Evolutionary conservation across 2,329 filamentous ascomycete genomes (phyloP).

Genomic region (Pleomassaria siparia): DNA sequence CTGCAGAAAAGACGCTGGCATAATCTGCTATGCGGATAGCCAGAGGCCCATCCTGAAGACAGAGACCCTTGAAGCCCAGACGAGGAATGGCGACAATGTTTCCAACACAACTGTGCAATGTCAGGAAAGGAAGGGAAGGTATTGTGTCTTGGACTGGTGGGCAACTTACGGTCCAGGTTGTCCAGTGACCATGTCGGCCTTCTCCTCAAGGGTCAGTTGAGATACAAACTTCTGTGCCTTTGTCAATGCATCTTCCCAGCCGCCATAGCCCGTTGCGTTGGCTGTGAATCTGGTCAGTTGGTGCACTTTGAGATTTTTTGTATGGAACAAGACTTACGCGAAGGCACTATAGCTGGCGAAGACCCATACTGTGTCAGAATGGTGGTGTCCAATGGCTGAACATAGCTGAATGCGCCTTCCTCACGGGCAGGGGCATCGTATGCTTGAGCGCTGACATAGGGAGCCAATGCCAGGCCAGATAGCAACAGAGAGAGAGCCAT

Average conservation of each 20-base stretch:
- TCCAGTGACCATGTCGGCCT: conserved; percentile 44
- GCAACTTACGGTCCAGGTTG: conserved; percentile 48
- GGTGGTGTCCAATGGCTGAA: conserved; percentile 34
- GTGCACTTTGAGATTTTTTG: too few species aligned
- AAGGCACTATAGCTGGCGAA: conserved; percentile 31
- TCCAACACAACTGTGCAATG: conserved; percentile 10
- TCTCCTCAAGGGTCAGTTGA: conserved; percentile 42
- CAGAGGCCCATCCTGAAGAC: conserved; percentile 44
- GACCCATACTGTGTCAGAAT: conserved; percentile 32
- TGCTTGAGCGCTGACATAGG: conserved; percentile 2
- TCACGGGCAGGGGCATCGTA: neutral
- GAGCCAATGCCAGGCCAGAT: neutral
- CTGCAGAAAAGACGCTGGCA: conserved; percentile 45
- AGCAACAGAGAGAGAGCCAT: conserved; percentile 3
- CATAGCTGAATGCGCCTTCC: conserved; percentile 29
- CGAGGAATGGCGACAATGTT: conserved; percentile 42
- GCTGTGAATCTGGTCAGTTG: too few species aligned
- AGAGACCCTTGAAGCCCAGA: conserved; percentile 44
- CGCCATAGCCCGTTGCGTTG: conserved; percentile 20
- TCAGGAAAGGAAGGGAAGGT: neutral
- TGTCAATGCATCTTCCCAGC: conserved; percentile 40
- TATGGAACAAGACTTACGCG: conserved; percentile 22
- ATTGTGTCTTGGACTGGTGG: neutral
- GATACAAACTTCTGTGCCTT: conserved; percentile 40
- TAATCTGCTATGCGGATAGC: conserved; percentile 37